Evolutionary conservation across 78 protist genomes (phyloP), one percentile per base, ranked within the genome.

Genomic region (Dictyostelium capitatum): DNA sequence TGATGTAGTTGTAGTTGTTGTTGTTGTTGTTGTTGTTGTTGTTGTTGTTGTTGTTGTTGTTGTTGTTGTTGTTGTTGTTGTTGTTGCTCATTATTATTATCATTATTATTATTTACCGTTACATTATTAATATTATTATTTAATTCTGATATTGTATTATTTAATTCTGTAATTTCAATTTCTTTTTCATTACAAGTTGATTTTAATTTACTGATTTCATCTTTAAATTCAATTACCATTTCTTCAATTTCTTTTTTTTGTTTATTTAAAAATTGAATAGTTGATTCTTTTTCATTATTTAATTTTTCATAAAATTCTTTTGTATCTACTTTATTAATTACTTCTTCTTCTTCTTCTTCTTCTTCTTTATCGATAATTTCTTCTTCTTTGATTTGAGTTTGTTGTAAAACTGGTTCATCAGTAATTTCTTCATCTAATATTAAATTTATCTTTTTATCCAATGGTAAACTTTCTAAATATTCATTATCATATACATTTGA

Each of bases 181-280:
- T 53, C 48, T 25, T 80, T 80, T 10, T 50, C 28, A 12, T 53
- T 10, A 11, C 37, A 20, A 30, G 17, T 41, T 23, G 8, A 15
- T 28, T 64, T 57, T 23, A 80, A 46, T 25, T 57, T 23, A 7
- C 54, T 20, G 56, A 83, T 62, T 70, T 83, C 81, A 53, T 70
- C 20, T 28, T 25, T 41, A 53, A 69, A 72, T 6, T 72, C 78
- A 1, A 30, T 4, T 1, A 83, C n/a, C 62, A 83, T 28, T 9
- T 59, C 41, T 54, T 83, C 90, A 10, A 83, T 72, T 46, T 83
- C 90, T 20, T 50, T 12, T 72, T 70, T 67, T 28, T 83, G 90
- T 70, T 65, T 23, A 70, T 50, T 70, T 28, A 83, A 37, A 51
- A 70, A 83, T 20, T 14, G 48, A 11, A 72, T 37, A 3, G 90